phyloP scores from a whole-genome alignment of 768 basidiomycete genomes.

The Agrocybe pediades region DNA sequence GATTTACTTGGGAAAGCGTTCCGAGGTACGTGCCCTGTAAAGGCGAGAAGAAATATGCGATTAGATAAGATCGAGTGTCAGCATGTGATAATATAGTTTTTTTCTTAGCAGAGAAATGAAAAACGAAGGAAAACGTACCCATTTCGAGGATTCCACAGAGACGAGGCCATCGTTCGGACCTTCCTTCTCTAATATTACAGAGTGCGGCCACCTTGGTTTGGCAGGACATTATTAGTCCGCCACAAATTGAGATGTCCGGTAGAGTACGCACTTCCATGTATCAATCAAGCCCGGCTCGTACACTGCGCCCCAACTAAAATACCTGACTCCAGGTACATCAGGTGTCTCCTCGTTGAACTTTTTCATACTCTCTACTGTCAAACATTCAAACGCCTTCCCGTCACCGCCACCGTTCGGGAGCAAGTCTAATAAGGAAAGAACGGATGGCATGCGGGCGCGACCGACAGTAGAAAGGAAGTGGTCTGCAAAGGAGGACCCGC shows the following conservation, averaged over 20 bases:
- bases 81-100: too few relatives aligned
- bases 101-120: too few relatives aligned
- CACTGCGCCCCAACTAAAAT: conserved; percentile 94
- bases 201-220: conserved; percentile 63
- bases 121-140: conserved; percentile 51
- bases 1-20: conserved; percentile 89
- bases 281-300: conserved; percentile 91
- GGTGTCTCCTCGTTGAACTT: conserved; percentile 87
- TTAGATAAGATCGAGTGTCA: background rate
- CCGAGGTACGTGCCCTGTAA: conserved; percentile 87
- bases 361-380: conserved; percentile 85
- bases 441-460: conserved; percentile 61
- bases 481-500: conserved; percentile 92
- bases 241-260: conserved; percentile 13
- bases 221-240: background rate
- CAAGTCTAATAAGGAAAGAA: conserved; percentile 76
- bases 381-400: conserved; percentile 88
- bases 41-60: background rate
- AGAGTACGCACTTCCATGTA: conserved; percentile 66
- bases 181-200: conserved; percentile 81
- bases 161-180: conserved; percentile 96
- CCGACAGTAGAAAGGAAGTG: conserved; percentile 83
- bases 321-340: conserved; percentile 75
- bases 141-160: conserved; percentile 81
- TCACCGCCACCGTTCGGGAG: conserved; percentile 93